A percentile compares a stretch with the other conserved stretches of the same genome.
Conservation (phyloP, 1,139 yeast genomes). For the Saccharomyces hybrid region DNA sequence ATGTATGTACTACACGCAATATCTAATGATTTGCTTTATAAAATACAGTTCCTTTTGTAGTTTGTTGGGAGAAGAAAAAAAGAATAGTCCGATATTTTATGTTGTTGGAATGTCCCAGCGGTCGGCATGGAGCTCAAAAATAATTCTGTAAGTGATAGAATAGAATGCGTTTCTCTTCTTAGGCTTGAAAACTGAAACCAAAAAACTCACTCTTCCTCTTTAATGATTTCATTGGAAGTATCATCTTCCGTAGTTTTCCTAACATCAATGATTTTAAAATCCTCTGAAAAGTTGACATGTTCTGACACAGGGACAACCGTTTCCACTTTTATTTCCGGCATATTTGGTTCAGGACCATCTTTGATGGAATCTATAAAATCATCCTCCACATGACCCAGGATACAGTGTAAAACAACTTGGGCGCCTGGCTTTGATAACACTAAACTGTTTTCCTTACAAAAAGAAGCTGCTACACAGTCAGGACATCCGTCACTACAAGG, state of each 20-base stretch:
- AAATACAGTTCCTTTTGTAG: background rate
- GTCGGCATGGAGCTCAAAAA: background rate
- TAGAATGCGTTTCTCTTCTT: background rate
- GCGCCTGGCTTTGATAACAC: constrained; percentile 89
- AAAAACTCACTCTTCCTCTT: background rate
- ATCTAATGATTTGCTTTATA: background rate
- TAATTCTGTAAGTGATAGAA: no score
- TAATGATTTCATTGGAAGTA: background rate
- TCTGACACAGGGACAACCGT: constrained; percentile 51
- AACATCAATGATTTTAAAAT: constrained; percentile 50
- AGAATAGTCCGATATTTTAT: background rate
- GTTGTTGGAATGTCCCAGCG: background rate
- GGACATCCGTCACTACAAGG: constrained; percentile 87
- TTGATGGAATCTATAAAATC: constrained; percentile 41
- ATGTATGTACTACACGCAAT: constrained; percentile 1
- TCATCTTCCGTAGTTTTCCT: constrained; percentile 12
- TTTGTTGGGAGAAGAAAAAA: background rate
- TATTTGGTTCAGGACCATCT: constrained; percentile 78
- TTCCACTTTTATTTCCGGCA: constrained; percentile 61
- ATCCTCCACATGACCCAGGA: constrained; percentile 43
- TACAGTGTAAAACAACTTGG: constrained; percentile 52
- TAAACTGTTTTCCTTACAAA: constrained; percentile 70
- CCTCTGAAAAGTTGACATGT: constrained; percentile 50
- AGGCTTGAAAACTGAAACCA: background rate
- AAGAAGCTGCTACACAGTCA: constrained; percentile 62